Conservation (phyloP, 257 asterid genomes). For the Anisodus acutangulus region DNA sequence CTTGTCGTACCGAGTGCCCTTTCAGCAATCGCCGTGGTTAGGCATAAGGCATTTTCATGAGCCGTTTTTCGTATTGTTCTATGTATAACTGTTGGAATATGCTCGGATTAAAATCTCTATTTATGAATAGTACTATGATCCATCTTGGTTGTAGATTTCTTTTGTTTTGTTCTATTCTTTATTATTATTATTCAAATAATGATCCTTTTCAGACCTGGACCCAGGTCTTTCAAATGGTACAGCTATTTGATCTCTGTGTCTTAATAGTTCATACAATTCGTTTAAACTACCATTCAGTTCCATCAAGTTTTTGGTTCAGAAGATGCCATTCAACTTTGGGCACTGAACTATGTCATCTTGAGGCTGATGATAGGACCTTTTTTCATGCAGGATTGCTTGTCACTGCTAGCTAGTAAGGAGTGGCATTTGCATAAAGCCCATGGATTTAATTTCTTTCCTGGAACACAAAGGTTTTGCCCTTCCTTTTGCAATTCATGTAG, state of each 20-base stretch:
- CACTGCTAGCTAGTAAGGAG: slow-evolving; percentile 64
- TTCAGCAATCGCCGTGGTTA: too few relatives aligned
- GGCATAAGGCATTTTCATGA: too few relatives aligned
- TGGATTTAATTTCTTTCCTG: slow-evolving; percentile 90
- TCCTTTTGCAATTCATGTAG: not conserved
- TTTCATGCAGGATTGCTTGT: slow-evolving; percentile 73
- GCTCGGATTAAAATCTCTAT: too few relatives aligned
- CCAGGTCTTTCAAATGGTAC: not conserved
- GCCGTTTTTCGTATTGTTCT: too few relatives aligned
- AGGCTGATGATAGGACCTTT: slow-evolving; percentile 2
- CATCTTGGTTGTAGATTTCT: too few relatives aligned
- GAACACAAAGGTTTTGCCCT: slow-evolving; percentile 79
- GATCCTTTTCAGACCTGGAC: too few relatives aligned
- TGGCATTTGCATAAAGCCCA: slow-evolving; percentile 91
- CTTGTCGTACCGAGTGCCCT: too few relatives aligned
- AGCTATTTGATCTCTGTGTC: slow-evolving; percentile 9
- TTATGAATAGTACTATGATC: too few relatives aligned
- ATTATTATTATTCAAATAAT: too few relatives aligned
- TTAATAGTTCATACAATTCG: not conserved
- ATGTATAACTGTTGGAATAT: too few relatives aligned
- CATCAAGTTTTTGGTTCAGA: slow-evolving; percentile 20
- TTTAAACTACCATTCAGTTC: slow-evolving; percentile 19
- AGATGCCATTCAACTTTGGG: not conserved
- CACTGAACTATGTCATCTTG: slow-evolving; percentile 3
- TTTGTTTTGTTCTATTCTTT: too few relatives aligned